Evolutionary conservation across 2,329 filamentous ascomycete genomes (phyloP), one percentile per base, ranked within the genome.

Genomic region (Graphium sp.): DNA sequence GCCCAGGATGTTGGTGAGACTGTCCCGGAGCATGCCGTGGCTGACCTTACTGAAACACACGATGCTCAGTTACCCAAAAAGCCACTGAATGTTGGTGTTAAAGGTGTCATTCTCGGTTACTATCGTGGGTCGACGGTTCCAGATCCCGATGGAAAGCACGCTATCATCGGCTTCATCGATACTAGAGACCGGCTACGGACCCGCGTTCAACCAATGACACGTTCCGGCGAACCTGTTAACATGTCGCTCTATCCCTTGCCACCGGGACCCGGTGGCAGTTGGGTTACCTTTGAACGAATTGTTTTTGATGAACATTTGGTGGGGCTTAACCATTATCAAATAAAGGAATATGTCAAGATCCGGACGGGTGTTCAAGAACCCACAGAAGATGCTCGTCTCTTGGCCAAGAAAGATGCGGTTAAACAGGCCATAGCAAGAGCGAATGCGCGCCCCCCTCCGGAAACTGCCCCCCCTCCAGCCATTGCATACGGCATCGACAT

Each of bases 331-430:
- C 60, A 72, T 26, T 56, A 62, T 17, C 59, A 70, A 18, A 46
- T 75, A 18, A 74, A 74, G 39, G 69, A 74, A 39, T 75, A 68
- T 32, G 67, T 74, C 28, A 66, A 66, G 35, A 47, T 72, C 16
- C 58, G 65, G 5, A 45, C 51, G 2, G n/a, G n/a, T n/a, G n/a
- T n/a, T n/a, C n/a, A n/a, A n/a, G n/a, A n/a, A n/a, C n/a, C 53
- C 6, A 50, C 46, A 0, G 50, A 56, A 5, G 49, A 53, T 11
- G 53, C 58, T 13, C 45, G 46, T 9, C 40, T 43, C 8, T 46
- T 37, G 5, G 50, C 51, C 11, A 56, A 66, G 25, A 39, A 42
- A 7, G 48, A 42, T 2, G 62, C 65, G 2, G 55, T 61, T 4
- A 45, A 50, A 31, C 52, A 66, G 33, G 66, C 65, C 2, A 50